Evolutionary conservation across 257 asterid species (phyloP).

Genomic region (Ilex asprella): DNA sequence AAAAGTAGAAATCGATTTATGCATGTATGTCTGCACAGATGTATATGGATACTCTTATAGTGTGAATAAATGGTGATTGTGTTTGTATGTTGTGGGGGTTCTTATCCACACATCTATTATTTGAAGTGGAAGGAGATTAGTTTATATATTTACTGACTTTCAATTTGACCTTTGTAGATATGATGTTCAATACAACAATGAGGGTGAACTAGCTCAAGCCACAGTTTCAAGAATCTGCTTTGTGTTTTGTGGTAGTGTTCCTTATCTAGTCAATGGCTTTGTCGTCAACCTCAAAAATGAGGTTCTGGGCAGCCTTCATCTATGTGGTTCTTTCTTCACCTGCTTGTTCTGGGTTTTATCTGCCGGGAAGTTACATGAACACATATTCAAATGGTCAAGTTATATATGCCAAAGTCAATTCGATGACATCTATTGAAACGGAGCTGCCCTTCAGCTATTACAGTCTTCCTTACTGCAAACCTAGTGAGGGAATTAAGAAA

Average conservation of each 20-base stretch:
- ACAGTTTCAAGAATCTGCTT: too few species aligned
- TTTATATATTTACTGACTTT: too few species aligned
- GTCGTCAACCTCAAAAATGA: background rate
- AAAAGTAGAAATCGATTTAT: too few species aligned
- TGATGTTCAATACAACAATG: too few species aligned
- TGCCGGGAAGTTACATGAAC: constrained; percentile 16
- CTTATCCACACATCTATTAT: too few species aligned
- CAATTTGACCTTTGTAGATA: too few species aligned
- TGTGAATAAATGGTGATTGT: too few species aligned
- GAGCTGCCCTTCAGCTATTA: constrained; percentile 15
- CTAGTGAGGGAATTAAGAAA: constrained; percentile 10
- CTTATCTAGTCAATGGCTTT: constrained; percentile 3
- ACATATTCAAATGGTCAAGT: constrained; percentile 9
- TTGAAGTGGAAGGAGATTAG: too few species aligned
- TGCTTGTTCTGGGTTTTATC: constrained; percentile 10
- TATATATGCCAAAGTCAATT: constrained; percentile 11
- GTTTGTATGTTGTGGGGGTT: too few species aligned
- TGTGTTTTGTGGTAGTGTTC: background rate
- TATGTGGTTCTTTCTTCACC: constrained; percentile 2
- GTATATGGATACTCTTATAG: too few species aligned
- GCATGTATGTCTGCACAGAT: too few species aligned
- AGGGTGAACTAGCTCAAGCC: too few species aligned
- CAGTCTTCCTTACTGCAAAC: constrained; percentile 14
- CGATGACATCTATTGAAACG: constrained; percentile 15
- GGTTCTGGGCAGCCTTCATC: constrained; percentile 6